Base-by-base conservation (phyloP, 331 rosid species). In the Malus hybrid region DNA sequence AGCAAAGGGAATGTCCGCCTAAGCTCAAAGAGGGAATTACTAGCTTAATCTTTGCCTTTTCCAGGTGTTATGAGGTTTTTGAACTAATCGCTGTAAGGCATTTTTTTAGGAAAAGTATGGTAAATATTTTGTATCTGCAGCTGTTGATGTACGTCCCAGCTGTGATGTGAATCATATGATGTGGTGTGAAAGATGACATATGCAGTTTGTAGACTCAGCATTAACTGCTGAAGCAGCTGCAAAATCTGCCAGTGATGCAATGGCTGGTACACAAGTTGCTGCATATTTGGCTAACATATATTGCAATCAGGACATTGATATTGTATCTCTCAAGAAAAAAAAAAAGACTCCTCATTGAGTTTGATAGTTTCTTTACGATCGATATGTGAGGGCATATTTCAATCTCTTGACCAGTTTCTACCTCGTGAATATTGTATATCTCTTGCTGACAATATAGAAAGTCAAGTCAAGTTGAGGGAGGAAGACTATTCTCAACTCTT, bases 1-100 rank as follows among this genome's bases (percentile, higher is more conserved):
- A 94, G 84, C 97, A 86, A 86, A 92, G 95, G 98, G 92, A 86
- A 67, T 94, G 99, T 76, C 99, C 99, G 1, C 88, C 96, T 36
- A 97, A 94, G 84, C 89, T 94, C 65, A 94, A 94, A 76, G 99
- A 94, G 82, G 99, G 97, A 62, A 93, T 94, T 70, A 76, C 96
- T 44, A 94, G 99, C 81, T 67, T 94, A 72, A 88, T 92, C 61
- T 94, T 94, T 84, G 96, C 99, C 13, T 76, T 97, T 54, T 95
- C 96, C 2, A 84, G 99, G 88, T 94, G 97, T 88, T 88, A 97
- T 2, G 97, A 94, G 84, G 90, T 94, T 77, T 96, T 97, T 1
- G 97, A 94, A 80, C 91, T 94, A 3, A 82, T 78, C 50, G 76
- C 90, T 4, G 85, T 94, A n/a, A 85, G 82, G 24, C 24, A 24